Conservation (phyloP, 2,329 filamentous ascomycete genomes). For the Neocucurbitaria cava region DNA sequence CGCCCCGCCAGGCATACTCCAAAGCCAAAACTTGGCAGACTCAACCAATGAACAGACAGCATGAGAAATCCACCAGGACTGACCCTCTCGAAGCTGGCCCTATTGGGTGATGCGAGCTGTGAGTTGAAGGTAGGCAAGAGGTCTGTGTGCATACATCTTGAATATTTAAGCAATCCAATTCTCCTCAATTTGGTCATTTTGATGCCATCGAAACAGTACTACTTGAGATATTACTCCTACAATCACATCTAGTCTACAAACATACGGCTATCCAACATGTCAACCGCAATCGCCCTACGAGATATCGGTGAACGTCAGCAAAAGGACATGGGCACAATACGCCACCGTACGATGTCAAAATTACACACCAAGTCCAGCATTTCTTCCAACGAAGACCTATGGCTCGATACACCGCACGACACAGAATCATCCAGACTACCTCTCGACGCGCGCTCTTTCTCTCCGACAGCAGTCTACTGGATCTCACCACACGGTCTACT, state of each 20-base stretch:
- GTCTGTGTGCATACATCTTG: not conserved
- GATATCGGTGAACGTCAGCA: constrained; percentile 10
- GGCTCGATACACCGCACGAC: constrained; percentile 21
- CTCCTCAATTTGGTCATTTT: not conserved
- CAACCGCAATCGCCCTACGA: constrained; percentile 28
- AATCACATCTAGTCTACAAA: not conserved
- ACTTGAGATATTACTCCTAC: not conserved
- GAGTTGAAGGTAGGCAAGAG: not conserved
- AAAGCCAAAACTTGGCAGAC: not conserved
- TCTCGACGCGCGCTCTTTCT: constrained; percentile 21
- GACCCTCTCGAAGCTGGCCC: not conserved
- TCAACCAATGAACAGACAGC: constrained; percentile 11
- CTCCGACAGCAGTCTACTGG: constrained; percentile 30
- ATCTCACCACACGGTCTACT: constrained; percentile 27
- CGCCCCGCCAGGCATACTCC: constrained; percentile 14
- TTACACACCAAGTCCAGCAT: not conserved
- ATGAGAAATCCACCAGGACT: not conserved
- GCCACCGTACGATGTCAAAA: constrained; percentile 16
- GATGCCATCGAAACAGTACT: not conserved
- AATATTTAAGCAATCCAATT: constrained; percentile 3
- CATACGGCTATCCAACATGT: constrained; percentile 14
- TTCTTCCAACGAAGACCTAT: constrained; percentile 8
- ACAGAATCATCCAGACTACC: constrained; percentile 8
- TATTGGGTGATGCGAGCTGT: not conserved
- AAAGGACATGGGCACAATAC: constrained; percentile 9